Evolutionary conservation across 768 basidiomycete species (phyloP).

Genomic region (Hydnum rufescens): DNA sequence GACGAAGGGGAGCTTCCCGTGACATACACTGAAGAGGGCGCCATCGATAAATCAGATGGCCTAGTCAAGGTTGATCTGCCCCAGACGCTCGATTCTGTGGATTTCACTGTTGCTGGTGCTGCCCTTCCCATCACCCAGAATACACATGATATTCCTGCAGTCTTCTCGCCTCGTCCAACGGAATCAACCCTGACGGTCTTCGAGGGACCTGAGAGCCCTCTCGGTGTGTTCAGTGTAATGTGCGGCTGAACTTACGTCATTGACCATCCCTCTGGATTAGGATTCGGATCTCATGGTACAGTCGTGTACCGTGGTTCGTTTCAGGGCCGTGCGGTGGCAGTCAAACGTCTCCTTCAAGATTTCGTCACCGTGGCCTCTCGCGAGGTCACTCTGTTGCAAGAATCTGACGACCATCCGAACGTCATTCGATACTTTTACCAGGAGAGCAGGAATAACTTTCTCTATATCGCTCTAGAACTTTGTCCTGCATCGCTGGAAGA

Average conservation of each 20-base stretch:
- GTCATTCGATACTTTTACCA: conserved; percentile 98
- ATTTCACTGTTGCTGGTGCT: background rate
- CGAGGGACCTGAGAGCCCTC: conserved; percentile 48
- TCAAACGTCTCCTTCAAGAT: conserved; percentile 87
- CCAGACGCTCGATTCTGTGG: background rate
- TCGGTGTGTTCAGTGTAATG: conserved; percentile 30
- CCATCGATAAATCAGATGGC: no score
- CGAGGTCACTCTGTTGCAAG: conserved; percentile 86
- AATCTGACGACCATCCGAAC: conserved; percentile 95
- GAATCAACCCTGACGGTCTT: conserved; percentile 26
- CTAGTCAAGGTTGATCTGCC: no score
- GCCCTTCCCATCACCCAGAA: background rate
- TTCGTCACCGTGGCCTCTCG: conserved; percentile 88
- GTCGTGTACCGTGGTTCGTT: conserved; percentile 86
- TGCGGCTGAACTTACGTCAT: background rate
- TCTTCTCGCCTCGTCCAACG: background rate
- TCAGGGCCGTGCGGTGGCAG: conserved; percentile 96
- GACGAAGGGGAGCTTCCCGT: no score
- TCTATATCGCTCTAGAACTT: conserved; percentile 93
- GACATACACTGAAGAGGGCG: no score
- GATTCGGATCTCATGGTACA: conserved; percentile 91
- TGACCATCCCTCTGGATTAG: conserved; percentile 24
- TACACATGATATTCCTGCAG: no score
- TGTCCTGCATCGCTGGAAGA: conserved; percentile 83
- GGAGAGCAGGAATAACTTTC: conserved; percentile 80